Conservation (phyloP, 805 yeast species). For the Suhomyces prunicola region DNA sequence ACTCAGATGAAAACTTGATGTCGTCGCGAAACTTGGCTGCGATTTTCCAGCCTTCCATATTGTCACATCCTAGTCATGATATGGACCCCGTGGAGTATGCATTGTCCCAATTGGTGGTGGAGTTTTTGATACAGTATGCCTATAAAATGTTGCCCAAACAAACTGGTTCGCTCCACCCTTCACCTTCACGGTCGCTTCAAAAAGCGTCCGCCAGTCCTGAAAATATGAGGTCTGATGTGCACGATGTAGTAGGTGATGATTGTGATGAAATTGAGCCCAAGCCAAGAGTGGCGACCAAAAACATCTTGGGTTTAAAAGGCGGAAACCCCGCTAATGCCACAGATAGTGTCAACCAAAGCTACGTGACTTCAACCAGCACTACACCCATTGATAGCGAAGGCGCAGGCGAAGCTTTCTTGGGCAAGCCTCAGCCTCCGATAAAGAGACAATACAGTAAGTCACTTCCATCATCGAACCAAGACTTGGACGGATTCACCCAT, state of each 20-base stretch:
- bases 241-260: slow-evolving; percentile 1
- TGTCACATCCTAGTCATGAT: slow-evolving; percentile 90
- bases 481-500: slow-evolving; percentile 4
- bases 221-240: neutral
- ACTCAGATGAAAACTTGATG: slow-evolving; percentile 80
- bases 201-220: neutral
- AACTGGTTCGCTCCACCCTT: slow-evolving; percentile 5
- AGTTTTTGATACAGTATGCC: slow-evolving; percentile 83
- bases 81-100: slow-evolving; percentile 91
- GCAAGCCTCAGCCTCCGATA: slow-evolving; percentile 10
- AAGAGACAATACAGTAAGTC: slow-evolving; percentile 35
- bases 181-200: neutral
- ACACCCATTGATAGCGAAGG: slow-evolving; percentile 13
- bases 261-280: neutral
- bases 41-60: slow-evolving; percentile 92
- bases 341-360: slow-evolving; percentile 2
- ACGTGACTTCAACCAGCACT: slow-evolving; percentile 14
- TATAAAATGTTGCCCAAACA: slow-evolving; percentile 67
- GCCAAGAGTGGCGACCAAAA: neutral
- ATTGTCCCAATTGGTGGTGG: slow-evolving; percentile 78
- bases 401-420: slow-evolving; percentile 1
- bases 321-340: neutral
- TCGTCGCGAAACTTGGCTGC: slow-evolving; percentile 91
- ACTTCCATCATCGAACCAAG: slow-evolving; percentile 28
- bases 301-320: neutral